A percentile compares a stretch with the other conserved stretches of the same genome.
Conservation (phyloP, 352 stramenopile species). For the Phytopythium sindhum region DNA sequence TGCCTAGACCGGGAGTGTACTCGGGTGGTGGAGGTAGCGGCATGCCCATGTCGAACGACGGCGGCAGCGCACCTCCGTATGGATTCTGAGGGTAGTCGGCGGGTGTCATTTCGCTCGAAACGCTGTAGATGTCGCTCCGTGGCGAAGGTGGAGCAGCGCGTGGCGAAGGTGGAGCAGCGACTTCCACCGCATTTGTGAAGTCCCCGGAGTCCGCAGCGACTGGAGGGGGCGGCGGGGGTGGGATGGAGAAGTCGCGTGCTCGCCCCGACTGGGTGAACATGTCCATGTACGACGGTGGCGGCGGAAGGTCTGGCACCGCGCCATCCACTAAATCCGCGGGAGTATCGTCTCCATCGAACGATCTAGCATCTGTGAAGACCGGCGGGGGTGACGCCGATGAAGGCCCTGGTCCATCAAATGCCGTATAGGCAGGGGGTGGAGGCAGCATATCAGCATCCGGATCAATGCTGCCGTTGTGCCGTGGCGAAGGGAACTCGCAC, state of each 20-base stretch:
- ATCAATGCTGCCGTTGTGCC: constrained; percentile 12
- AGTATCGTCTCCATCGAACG: constrained; percentile 1
- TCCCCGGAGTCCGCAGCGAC: not conserved
- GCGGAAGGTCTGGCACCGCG: constrained; percentile 16
- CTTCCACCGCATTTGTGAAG: not conserved
- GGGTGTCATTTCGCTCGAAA: constrained; percentile 7
- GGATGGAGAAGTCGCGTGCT: not conserved
- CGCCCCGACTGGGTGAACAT: constrained; percentile 46
- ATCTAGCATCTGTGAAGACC: constrained; percentile 11
- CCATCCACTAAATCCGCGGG: not conserved
- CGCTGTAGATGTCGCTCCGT: constrained; percentile 8
- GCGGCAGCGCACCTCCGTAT: constrained; percentile 3
- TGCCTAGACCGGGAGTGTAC: constrained; percentile 14
- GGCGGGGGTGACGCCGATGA: constrained; percentile 15
- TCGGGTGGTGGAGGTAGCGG: constrained; percentile 20
- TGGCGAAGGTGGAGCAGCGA: not conserved
- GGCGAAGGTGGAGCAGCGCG: not conserved
- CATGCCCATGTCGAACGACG: constrained; percentile 13
- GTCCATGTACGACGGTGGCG: constrained; percentile 51
- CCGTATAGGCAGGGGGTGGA: constrained; percentile 10
- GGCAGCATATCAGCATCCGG: not conserved
- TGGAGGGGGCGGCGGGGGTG: constrained; percentile 4
- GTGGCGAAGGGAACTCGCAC: constrained; percentile 12
- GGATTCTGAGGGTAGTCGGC: constrained; percentile 3
- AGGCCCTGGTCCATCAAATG: not conserved